A percentile compares a stretch with the other conserved stretches of the same genome.
These are phyloP conservation scores for Cercospora zeae-maydis DNA, from an alignment of 2,329 filamentous ascomycete species.

Conservation along the genomic window DNA sequence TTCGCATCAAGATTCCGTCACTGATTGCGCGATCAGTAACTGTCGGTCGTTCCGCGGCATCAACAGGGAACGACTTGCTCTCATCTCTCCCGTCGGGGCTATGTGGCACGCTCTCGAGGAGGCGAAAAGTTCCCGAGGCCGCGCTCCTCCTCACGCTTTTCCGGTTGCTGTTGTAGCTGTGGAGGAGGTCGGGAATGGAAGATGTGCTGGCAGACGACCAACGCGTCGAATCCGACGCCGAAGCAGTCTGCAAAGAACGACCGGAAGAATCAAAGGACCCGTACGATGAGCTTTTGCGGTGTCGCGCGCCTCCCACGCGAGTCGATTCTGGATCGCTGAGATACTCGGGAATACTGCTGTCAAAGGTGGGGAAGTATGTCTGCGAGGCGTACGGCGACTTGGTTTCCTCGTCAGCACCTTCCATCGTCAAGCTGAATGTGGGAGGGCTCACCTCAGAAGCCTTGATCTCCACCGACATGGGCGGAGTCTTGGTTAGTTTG, in stretches of 20 bases:
- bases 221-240: constrained; percentile 22
- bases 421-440: constrained; percentile 17
- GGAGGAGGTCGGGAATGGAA: constrained; percentile 32
- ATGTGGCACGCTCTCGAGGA: constrained; percentile 28
- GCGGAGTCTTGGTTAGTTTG: constrained; percentile 14
- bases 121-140: constrained; percentile 17
- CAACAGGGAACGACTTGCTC: not conserved
- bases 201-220: constrained; percentile 32
- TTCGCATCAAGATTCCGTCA: constrained; percentile 21
- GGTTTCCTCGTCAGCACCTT: constrained; percentile 9
- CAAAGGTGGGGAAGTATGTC: constrained; percentile 23
- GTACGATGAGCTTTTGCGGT: constrained; percentile 31
- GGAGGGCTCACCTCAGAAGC: constrained; percentile 19
- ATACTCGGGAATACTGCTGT: constrained; percentile 23
- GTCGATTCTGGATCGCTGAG: constrained; percentile 30
- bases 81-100: constrained; percentile 18
- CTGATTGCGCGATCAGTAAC: constrained; percentile 10
- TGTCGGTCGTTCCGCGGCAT: not conserved
- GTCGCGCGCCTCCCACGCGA: constrained; percentile 20
- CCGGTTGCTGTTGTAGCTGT: constrained; percentile 25
- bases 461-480: constrained; percentile 9
- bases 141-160: constrained; percentile 12
- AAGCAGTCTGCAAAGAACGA: constrained; percentile 16
- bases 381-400: constrained; percentile 15
- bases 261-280: constrained; percentile 29